These are phyloP conservation scores for Umbelopsis vinacea DNA, from an alignment of 192 early-diverging fungal genomes.

Conservation along the genomic window DNA sequence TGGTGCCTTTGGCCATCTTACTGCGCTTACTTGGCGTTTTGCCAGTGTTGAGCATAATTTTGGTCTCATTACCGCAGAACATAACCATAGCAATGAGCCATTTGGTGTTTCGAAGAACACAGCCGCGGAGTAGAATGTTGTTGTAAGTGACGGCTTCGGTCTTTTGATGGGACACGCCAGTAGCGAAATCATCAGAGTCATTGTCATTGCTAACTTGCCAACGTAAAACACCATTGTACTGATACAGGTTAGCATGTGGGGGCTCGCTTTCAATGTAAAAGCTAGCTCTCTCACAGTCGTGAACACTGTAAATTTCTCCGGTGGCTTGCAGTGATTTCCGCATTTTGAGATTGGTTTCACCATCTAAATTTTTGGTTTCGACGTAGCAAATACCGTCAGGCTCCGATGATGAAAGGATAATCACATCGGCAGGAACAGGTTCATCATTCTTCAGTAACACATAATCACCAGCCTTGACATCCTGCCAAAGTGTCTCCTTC, in stretches of 20 bases:
- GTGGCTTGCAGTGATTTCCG: slow-evolving; percentile 72
- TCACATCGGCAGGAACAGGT: slow-evolving; percentile 88
- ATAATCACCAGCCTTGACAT: slow-evolving; percentile 88
- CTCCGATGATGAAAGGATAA: slow-evolving; percentile 86
- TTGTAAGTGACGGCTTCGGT: slow-evolving; percentile 72
- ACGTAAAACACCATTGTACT: slow-evolving; percentile 79
- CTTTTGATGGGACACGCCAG: slow-evolving; percentile 52
- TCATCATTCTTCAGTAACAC: slow-evolving; percentile 84
- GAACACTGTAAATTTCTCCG: slow-evolving; percentile 53
- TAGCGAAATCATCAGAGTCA: not conserved
- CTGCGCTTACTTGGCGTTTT: slow-evolving; percentile 91
- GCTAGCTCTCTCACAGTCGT: slow-evolving; percentile 59
- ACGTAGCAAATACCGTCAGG: slow-evolving; percentile 85
- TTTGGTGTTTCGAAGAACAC: slow-evolving; percentile 89
- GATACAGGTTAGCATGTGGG: slow-evolving; percentile 88
- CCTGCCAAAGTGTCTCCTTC: slow-evolving; percentile 77
- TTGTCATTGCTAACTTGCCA: slow-evolving; percentile 42
- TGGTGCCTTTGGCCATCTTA: slow-evolving; percentile 89
- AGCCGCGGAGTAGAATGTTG: slow-evolving; percentile 88
- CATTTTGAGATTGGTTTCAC: slow-evolving; percentile 97
- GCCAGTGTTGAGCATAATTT: slow-evolving; percentile 95
- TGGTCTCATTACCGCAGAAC: slow-evolving; percentile 94
- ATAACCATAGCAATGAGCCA: slow-evolving; percentile 87
- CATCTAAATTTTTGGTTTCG: slow-evolving; percentile 99
- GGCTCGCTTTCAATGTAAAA: slow-evolving; percentile 84